Conservation (phyloP, 176 grass and related monocot genomes). For the Elaeis guineensis region DNA sequence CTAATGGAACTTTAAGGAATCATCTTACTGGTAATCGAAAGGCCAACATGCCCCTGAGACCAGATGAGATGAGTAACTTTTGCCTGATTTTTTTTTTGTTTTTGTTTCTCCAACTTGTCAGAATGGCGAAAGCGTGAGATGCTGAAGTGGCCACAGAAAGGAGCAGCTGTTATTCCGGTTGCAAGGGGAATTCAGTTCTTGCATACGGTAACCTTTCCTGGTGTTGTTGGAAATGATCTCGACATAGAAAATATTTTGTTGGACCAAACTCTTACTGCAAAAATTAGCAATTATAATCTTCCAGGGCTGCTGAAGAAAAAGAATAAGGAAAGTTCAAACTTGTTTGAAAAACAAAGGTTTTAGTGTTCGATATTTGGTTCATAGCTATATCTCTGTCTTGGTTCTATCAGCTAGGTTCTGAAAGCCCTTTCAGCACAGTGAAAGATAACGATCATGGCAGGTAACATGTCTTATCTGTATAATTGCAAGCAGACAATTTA, state of each 20-base stretch:
- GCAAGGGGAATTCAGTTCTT: slow-evolving; percentile 90
- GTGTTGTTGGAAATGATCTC: slow-evolving; percentile 71
- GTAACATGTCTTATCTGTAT: background rate
- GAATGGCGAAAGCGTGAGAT: slow-evolving; percentile 60
- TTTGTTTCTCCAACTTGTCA: slow-evolving; percentile 7
- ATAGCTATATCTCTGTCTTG: background rate
- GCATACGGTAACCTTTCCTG: slow-evolving; percentile 75
- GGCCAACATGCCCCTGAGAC: background rate
- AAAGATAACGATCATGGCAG: background rate
- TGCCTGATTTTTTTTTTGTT: background rate
- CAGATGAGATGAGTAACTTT: background rate
- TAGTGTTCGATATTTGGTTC: background rate
- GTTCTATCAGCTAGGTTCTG: background rate
- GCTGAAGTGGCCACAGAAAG: slow-evolving; percentile 66
- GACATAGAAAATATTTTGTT: slow-evolving; percentile 70
- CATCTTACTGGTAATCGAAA: slow-evolving; percentile 54
- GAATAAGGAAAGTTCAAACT: slow-evolving; percentile 28
- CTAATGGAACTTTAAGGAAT: slow-evolving; percentile 62
- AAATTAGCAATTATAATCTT: slow-evolving; percentile 89
- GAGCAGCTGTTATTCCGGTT: slow-evolving; percentile 43
- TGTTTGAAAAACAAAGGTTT: background rate
- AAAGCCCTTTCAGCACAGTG: background rate
- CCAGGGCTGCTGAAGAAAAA: slow-evolving; percentile 48
- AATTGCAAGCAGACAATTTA: background rate
- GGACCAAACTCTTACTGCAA: slow-evolving; percentile 71